Percentiles rank a stretch among this genome's conserved stretches.
Conservation (phyloP, 2,329 filamentous ascomycete species). For the Xylaria sp. region DNA sequence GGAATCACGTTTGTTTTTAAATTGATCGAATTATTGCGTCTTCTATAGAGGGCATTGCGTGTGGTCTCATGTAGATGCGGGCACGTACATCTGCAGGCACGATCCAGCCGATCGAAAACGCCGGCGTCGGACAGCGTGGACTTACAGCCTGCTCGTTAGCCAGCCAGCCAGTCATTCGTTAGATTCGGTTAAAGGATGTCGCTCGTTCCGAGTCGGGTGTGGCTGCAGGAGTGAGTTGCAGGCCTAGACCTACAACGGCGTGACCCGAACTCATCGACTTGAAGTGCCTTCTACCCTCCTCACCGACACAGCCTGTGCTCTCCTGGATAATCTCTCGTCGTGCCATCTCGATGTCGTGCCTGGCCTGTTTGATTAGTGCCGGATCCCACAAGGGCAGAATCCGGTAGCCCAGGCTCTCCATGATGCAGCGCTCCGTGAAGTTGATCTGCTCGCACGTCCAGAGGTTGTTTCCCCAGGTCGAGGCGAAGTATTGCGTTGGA, state of each 20-base stretch:
- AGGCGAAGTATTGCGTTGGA: conserved; percentile 63
- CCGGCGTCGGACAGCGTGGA: conserved; percentile 18
- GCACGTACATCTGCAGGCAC: conserved; percentile 18
- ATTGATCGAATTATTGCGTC: conserved; percentile 6
- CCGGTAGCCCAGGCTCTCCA: conserved; percentile 72
- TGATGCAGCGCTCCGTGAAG: conserved; percentile 70
- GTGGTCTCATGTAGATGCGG: conserved; percentile 11
- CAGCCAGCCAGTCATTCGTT: conserved; percentile 4
- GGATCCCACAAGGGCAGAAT: conserved; percentile 70
- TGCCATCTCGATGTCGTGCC: conserved; percentile 73
- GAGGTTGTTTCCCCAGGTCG: conserved; percentile 63
- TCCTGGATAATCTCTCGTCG: conserved; percentile 52
- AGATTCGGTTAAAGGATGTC: conserved; percentile 39
- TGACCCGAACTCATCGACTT: conserved; percentile 55
- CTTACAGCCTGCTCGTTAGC: not conserved
- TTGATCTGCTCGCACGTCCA: conserved; percentile 74
- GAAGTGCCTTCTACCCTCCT: conserved; percentile 48
- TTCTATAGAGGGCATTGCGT: conserved; percentile 21
- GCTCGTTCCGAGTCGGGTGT: conserved; percentile 49
- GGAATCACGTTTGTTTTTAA: not conserved
- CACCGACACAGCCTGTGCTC: conserved; percentile 29
- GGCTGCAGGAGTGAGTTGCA: conserved; percentile 56
- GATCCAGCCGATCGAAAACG: conserved; percentile 9
- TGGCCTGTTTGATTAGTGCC: conserved; percentile 66
- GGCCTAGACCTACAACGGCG: conserved; percentile 54